Evolutionary conservation across 805 yeast genomes (phyloP), one percentile per base, ranked within the genome.

Genomic region (Lachancea nothofagi): DNA sequence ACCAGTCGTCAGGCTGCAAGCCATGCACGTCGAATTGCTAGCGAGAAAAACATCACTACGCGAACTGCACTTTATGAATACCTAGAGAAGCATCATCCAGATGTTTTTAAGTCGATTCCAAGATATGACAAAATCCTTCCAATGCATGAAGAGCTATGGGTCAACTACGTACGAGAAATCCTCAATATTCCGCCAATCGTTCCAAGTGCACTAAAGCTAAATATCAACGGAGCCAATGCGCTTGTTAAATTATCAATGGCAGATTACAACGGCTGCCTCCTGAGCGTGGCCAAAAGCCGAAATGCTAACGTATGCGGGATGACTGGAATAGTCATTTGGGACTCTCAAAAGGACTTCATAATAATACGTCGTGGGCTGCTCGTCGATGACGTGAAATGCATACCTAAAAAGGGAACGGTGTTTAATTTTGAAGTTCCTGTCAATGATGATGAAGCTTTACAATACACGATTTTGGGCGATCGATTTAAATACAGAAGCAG

Each of bases 291-390:
- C 2, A 72, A 75, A 33, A 69, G 85, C n/a, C 61, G 64, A 15
- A 82, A 80, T 51, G 64, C 69, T 4, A 71, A 75, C 36, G 54
- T 75, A 40, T 68, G 80, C 6, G 94, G 93, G 0, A 50, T 71
- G 23, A 48, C 66, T 27, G 97, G 97, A 0, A 83, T 88, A 4
- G 84, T 88, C 2, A 64, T 85, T 2, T 84, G 93, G 83, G 97
- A 88, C 55, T 74, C 90, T 7, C 87, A 83, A 56, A 77, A 78
- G 48, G 72, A 74, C 44, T 81, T 85, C 53, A 71, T 85, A 2
- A 53, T 87, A 33, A 72, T 78, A 1, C 55, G 56, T 3, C 43
- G 18, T 34, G 62, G 58, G 8, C 52, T 44, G 53, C 61, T 40
- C 47, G 66, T 79, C 3, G 93, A 90, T 20, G 88, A 88, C 3